phyloP scores from a whole-genome alignment of 176 grass and related monocot genomes.

The Hsuehochloa calcarea region DNA sequence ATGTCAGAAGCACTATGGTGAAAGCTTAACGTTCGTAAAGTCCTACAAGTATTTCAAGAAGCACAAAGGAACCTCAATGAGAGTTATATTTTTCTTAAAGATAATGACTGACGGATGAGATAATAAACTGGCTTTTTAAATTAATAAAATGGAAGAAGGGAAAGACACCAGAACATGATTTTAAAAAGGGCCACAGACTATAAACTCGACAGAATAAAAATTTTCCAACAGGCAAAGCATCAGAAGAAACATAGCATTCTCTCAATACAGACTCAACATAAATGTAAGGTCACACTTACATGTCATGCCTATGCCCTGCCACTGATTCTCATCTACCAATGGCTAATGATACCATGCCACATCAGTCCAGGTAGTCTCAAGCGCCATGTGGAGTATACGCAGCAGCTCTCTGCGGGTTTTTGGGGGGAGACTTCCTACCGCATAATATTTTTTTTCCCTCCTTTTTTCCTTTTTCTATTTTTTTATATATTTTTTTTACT shows the following conservation, averaged over 20 bases:
- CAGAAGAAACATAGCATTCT: constrained; percentile 18
- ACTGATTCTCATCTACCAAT: constrained; percentile 35
- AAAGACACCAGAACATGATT: background rate
- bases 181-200: background rate
- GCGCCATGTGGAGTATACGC: constrained; percentile 12
- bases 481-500: background rate
- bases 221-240: background rate
- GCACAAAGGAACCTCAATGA: background rate
- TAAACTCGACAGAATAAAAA: background rate
- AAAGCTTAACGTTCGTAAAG: background rate
- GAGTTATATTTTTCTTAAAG: background rate
- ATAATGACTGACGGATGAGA: background rate
- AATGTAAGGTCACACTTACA: constrained; percentile 50
- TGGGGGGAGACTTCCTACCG: constrained; percentile 28
- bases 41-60: background rate
- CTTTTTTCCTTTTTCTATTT: background rate
- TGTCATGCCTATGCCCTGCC: constrained; percentile 44
- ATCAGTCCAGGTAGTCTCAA: constrained; percentile 43
- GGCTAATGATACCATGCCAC: constrained; percentile 39
- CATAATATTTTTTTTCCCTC: background rate
- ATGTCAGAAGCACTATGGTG: background rate
- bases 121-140: background rate
- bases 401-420: constrained; percentile 9
- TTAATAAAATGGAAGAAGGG: background rate
- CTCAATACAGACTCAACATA: constrained; percentile 14